Percentiles rank a stretch among this genome's conserved stretches.
Evolutionary conservation across 768 basidiomycete species (phyloP).

Genomic region (Rhizopogon vinicolor): DNA sequence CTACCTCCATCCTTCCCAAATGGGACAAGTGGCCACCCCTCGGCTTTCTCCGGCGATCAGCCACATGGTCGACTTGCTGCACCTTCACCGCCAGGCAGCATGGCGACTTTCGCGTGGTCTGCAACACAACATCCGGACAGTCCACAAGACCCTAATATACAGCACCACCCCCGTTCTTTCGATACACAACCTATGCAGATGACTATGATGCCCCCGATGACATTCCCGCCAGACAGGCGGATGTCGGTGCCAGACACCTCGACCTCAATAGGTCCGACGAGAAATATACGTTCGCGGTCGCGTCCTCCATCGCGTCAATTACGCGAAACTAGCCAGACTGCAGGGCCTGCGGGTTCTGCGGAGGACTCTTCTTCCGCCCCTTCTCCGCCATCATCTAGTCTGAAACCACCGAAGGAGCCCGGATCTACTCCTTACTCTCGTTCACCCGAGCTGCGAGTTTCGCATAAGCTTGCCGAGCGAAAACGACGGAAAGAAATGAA

Average conservation of each 20-base stretch:
- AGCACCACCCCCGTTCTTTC: conserved; percentile 38
- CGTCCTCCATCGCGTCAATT: conserved; percentile 66
- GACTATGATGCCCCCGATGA: conserved; percentile 53
- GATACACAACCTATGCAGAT: conserved; percentile 43
- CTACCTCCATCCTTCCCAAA: conserved; percentile 66
- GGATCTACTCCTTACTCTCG: conserved; percentile 85
- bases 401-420: conserved; percentile 41
- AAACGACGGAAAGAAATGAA: conserved; percentile 99
- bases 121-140: conserved; percentile 41
- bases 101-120: conserved; percentile 74
- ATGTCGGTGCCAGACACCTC: conserved; percentile 71
- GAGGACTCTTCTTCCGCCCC: conserved; percentile 41
- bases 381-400: conserved; percentile 27
- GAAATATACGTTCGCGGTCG: conserved; percentile 61
- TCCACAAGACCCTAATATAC: conserved; percentile 41
- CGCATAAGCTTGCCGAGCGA: conserved; percentile 95
- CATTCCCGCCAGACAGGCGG: conserved; percentile 61
- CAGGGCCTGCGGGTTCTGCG: conserved; percentile 27
- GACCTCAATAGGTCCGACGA: conserved; percentile 40
- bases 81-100: conserved; percentile 51
- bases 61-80: conserved; percentile 60
- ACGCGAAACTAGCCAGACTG: conserved; percentile 34
- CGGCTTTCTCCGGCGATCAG: conserved; percentile 59
- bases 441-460: conserved; percentile 90
- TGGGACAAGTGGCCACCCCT: conserved; percentile 39